These are phyloP conservation scores for Orbilia ellipsospora DNA, from an alignment of 2,329 filamentous ascomycete genomes.

Conservation along the genomic window DNA sequence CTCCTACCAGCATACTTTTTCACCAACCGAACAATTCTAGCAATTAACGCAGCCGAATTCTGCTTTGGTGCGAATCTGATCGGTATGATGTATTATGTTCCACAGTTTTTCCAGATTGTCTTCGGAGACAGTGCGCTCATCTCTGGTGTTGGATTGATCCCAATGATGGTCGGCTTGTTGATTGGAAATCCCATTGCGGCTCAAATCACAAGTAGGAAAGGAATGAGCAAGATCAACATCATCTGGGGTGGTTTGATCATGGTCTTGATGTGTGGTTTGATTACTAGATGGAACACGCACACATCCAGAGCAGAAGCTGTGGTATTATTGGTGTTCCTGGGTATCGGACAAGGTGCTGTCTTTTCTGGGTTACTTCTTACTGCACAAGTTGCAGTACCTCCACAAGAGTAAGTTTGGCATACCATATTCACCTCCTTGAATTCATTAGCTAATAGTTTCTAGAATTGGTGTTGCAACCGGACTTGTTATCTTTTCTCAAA, in stretches of 20 bases:
- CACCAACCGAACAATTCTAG: slow-evolving; percentile 68
- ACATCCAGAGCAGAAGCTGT: slow-evolving; percentile 30
- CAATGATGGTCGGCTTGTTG: slow-evolving; percentile 67
- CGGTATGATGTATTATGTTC: slow-evolving; percentile 68
- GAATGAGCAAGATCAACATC: slow-evolving; percentile 32
- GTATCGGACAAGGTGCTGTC: slow-evolving; percentile 37
- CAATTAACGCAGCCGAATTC: slow-evolving; percentile 64
- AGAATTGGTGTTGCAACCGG: slow-evolving; percentile 34
- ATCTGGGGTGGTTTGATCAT: slow-evolving; percentile 37
- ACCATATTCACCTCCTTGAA: background rate
- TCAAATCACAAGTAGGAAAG: slow-evolving; percentile 30
- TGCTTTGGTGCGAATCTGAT: slow-evolving; percentile 59
- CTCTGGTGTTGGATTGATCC: slow-evolving; percentile 69
- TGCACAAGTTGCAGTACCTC: slow-evolving; percentile 28
- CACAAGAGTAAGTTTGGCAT: slow-evolving; percentile 30
- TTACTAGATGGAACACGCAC: slow-evolving; percentile 28
- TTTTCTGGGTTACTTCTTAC: slow-evolving; percentile 32
- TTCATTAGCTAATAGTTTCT: slow-evolving; percentile 13
- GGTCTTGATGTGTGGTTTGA: slow-evolving; percentile 28
- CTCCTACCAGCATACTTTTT: slow-evolving; percentile 70
- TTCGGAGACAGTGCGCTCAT: slow-evolving; percentile 67
- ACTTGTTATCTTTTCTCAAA: slow-evolving; percentile 33
- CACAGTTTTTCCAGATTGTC: slow-evolving; percentile 69
- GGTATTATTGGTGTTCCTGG: slow-evolving; percentile 20
- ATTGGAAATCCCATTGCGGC: slow-evolving; percentile 36